Conservation (phyloP, 495 filamentous ascomycete genomes). For the Xylona heveae region DNA sequence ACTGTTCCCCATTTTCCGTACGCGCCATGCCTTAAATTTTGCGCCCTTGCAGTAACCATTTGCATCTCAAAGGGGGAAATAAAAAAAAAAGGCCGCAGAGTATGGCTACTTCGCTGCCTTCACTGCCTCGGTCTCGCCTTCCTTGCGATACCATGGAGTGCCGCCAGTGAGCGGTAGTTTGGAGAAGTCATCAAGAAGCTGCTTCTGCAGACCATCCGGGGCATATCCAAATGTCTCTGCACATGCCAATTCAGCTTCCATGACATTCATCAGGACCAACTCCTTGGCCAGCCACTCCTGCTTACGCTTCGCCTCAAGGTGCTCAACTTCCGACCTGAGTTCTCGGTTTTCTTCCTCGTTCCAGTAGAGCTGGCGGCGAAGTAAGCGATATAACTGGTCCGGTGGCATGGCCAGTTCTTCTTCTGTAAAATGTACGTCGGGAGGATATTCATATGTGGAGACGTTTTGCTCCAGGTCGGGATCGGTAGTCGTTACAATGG, state of each 20-base stretch:
- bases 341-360: conserved; percentile 45
- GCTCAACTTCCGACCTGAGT: conserved; percentile 35
- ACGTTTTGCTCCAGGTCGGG: background rate
- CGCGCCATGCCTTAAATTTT: no score
- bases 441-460: conserved; percentile 19
- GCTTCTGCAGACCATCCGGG: no score
- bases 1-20: no score
- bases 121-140: no score
- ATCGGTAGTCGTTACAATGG: conserved; percentile 15
- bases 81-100: no score
- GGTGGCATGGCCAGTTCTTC: conserved; percentile 51
- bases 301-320: conserved; percentile 41
- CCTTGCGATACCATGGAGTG: no score
- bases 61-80: no score
- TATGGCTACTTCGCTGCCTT: no score
- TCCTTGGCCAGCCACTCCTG: conserved; percentile 79
- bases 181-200: no score
- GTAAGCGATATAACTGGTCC: conserved; percentile 45
- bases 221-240: no score
- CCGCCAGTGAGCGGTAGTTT: no score
- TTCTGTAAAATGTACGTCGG: conserved; percentile 45
- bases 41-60: no score
- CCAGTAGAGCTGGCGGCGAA: conserved; percentile 66
- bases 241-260: conserved; percentile 32
- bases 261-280: conserved; percentile 32